Evolutionary conservation across 78 protist genomes (phyloP), one percentile per base, ranked within the genome.

Genomic region (Creolimax fragrantissima): DNA sequence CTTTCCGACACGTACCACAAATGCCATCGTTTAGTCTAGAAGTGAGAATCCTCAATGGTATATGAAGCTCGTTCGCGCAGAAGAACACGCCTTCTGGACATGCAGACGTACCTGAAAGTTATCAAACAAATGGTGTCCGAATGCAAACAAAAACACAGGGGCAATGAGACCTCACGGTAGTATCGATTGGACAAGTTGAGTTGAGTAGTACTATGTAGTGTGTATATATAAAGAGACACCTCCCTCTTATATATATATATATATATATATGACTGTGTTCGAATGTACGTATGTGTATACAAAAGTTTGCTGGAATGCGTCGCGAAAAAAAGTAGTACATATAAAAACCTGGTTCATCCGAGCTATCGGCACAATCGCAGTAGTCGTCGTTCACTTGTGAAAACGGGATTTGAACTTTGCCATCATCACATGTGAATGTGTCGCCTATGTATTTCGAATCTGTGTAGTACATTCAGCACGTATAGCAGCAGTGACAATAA

Each of bases 271-370:
- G n/a, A n/a, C n/a, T n/a, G n/a, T n/a, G n/a, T n/a, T n/a, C n/a
- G n/a, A n/a, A n/a, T n/a, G n/a, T n/a, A n/a, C n/a, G n/a, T n/a
- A n/a, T n/a, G n/a, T n/a, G n/a, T n/a, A n/a, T n/a, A n/a, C n/a
- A n/a, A n/a, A n/a, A n/a, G n/a, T n/a, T n/a, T n/a, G n/a, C n/a
- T n/a, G n/a, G n/a, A n/a, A n/a, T n/a, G n/a, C n/a, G n/a, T n/a
- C n/a, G n/a, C n/a, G n/a, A n/a, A n/a, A n/a, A n/a, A n/a, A n/a
- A n/a, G n/a, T n/a, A n/a, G n/a, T n/a, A n/a, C n/a, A n/a, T n/a
- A n/a, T n/a, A n/a, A n/a, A 58, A 32, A 83, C 86, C 86, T 17
- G 86, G 86, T 24, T 83, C 86, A 41, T 83, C 86, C 35, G 86
- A 39, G 86, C 86, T 41, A 2, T 83, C 86, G 6, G 5, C 86